A percentile compares a stretch with the other conserved stretches of the same genome.
Evolutionary conservation across 1,139 yeast species (phyloP).

Genomic region (Saccharomycopsis hybrid): DNA sequence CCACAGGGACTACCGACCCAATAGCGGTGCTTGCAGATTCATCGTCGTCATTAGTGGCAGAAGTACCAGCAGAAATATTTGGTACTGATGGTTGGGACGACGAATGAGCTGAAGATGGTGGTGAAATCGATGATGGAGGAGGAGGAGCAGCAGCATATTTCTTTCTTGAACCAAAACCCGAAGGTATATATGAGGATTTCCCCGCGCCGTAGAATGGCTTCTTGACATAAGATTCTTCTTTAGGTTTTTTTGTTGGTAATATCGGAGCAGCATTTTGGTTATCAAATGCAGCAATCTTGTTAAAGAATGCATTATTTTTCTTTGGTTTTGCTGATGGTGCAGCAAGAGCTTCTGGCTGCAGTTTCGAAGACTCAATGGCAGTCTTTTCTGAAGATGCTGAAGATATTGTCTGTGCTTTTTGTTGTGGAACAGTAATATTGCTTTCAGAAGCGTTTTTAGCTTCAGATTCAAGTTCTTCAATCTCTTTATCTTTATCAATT

Average conservation of each 20-base stretch:
- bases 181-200: conserved; percentile 39
- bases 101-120: too few relatives aligned
- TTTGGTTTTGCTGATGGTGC: too few relatives aligned
- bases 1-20: too few relatives aligned
- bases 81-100: too few relatives aligned
- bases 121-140: too few relatives aligned
- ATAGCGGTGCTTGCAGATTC: conserved; percentile 17
- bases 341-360: too few relatives aligned
- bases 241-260: conserved; percentile 30
- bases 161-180: conserved; percentile 27
- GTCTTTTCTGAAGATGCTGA: conserved; percentile 9
- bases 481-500: too few relatives aligned
- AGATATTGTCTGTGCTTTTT: too few relatives aligned
- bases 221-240: conserved; percentile 32
- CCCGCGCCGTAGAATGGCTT: conserved; percentile 35
- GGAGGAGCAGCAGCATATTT: conserved; percentile 23
- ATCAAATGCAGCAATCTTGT: conserved; percentile 41
- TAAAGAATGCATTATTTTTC: conserved; percentile 30
- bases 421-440: background rate
- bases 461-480: conserved; percentile 3
- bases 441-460: background rate
- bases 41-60: conserved; percentile 22
- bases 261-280: conserved; percentile 33
- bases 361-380: conserved; percentile 10
- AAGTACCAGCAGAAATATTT: background rate